These are phyloP conservation scores for Umbilicus rupestris DNA, from an alignment of 164 flowering plant species.

Conservation along the genomic window DNA sequence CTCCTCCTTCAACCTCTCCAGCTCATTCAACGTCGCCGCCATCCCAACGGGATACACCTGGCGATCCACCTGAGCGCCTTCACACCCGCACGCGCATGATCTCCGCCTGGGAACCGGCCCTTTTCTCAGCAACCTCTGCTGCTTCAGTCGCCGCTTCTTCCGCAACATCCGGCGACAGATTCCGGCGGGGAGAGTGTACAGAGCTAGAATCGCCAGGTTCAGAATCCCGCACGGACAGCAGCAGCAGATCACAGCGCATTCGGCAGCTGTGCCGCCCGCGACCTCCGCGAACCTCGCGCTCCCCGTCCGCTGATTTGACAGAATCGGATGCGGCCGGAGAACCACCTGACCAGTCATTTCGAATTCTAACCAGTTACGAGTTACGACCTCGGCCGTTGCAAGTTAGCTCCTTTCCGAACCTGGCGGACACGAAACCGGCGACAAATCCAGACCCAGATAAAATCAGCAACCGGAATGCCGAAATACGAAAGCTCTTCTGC, in stretches of 20 bases:
- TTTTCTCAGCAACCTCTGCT: slow-evolving; percentile 19
- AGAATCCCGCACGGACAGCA: slow-evolving; percentile 76
- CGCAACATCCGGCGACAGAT: slow-evolving; percentile 47
- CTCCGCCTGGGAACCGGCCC: slow-evolving; percentile 21
- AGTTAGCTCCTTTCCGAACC: too few relatives aligned
- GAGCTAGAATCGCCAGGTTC: slow-evolving; percentile 43
- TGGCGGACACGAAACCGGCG: too few relatives aligned
- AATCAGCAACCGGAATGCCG: too few relatives aligned
- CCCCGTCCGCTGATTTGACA: too few relatives aligned
- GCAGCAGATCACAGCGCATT: slow-evolving; percentile 77
- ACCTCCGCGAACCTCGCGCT: slow-evolving; percentile 45
- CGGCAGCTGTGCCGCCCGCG: slow-evolving; percentile 77
- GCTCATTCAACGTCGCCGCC: too few relatives aligned
- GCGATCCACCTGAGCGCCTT: slow-evolving; percentile 20
- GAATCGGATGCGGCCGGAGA: too few relatives aligned
- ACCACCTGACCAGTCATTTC: too few relatives aligned
- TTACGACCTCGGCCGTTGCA: too few relatives aligned
- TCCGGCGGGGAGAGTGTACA: slow-evolving; percentile 74
- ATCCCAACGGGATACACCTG: slow-evolving; percentile 20
- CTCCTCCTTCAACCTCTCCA: slow-evolving; percentile 4
- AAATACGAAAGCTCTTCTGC: too few relatives aligned
- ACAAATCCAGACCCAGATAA: too few relatives aligned
- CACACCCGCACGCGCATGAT: slow-evolving; percentile 26
- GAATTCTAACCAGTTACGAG: too few relatives aligned
- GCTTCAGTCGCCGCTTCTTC: slow-evolving; percentile 21